A percentile compares a stretch with the other conserved stretches of the same genome.
These are phyloP conservation scores for Stramenopiles sp. DNA, from an alignment of 352 stramenopile genomes.

Conservation along the genomic window DNA sequence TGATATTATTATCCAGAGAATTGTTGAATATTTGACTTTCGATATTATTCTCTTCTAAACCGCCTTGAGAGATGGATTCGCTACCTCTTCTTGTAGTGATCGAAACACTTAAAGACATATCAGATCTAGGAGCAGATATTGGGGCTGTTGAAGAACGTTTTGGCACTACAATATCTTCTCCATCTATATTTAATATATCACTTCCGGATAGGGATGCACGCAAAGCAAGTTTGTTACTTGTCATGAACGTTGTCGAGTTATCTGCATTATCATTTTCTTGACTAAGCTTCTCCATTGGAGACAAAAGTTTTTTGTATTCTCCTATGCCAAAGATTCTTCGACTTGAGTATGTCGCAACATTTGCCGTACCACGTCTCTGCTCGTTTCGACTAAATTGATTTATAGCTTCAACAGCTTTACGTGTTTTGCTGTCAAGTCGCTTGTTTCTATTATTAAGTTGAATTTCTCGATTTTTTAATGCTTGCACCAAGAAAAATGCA, in stretches of 20 bases:
- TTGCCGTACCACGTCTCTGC: not conserved
- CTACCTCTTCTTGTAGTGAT: not conserved
- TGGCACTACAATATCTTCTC: not conserved
- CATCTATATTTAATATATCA: slow-evolving; percentile 1
- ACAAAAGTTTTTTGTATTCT: slow-evolving; percentile 3
- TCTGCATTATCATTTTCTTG: not conserved
- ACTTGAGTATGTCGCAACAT: not conserved
- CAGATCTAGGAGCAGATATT: not conserved
- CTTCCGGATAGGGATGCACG: not conserved
- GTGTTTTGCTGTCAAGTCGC: not conserved
- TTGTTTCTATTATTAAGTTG: not conserved
- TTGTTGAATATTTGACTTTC: not conserved
- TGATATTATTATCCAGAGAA: not conserved
- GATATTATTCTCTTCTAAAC: not conserved
- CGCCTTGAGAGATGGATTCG: not conserved
- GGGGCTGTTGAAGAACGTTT: not conserved
- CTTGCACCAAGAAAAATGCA: not conserved
- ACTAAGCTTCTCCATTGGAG: not conserved
- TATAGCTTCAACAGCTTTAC: not conserved
- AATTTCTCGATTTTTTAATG: not conserved
- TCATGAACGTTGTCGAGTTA: not conserved
- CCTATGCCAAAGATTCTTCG: slow-evolving; percentile 2
- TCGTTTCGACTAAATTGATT: not conserved
- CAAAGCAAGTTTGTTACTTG: not conserved
- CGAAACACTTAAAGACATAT: slow-evolving; percentile 3